These are phyloP conservation scores for Mycosarcoma maydis DNA, from an alignment of 1,284 basidiomycete genomes.

Conservation along the genomic window DNA sequence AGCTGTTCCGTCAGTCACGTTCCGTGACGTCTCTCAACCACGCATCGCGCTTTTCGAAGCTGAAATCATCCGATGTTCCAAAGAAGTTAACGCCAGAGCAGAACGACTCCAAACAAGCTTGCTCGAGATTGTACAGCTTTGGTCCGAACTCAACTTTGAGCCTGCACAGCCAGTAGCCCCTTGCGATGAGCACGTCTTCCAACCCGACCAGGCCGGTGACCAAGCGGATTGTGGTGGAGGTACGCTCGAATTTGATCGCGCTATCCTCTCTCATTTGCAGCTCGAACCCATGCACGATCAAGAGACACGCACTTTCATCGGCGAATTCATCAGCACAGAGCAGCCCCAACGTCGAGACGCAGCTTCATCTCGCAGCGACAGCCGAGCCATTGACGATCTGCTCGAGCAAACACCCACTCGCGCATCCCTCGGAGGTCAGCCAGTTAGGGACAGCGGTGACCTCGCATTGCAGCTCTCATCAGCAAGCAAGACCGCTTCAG, in stretches of 20 bases:
- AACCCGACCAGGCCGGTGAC: conserved; percentile 10
- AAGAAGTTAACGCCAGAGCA: conserved; percentile 47
- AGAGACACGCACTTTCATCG: conserved; percentile 38
- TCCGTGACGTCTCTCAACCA: conserved; percentile 45
- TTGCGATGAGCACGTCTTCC: conserved; percentile 41
- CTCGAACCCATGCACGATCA: conserved; percentile 48
- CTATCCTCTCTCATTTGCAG: conserved; percentile 53
- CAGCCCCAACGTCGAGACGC: conserved; percentile 20
- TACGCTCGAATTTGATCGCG: conserved; percentile 44
- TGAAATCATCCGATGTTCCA: conserved; percentile 52
- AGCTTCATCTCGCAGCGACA: not conserved
- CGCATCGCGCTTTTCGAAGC: conserved; percentile 43
- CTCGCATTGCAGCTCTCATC: conserved; percentile 31
- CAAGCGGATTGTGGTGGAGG: conserved; percentile 33
- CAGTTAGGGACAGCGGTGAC: conserved; percentile 27
- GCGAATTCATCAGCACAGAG: conserved; percentile 49
- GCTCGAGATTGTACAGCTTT: conserved; percentile 58
- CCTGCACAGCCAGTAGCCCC: conserved; percentile 34
- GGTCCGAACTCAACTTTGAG: conserved; percentile 58
- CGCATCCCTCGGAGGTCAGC: conserved; percentile 34
- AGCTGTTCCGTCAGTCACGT: not conserved
- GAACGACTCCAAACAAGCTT: conserved; percentile 50
- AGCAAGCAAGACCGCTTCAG: conserved; percentile 19
- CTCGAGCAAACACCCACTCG: conserved; percentile 43
- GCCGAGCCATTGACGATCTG: conserved; percentile 28